Evolutionary conservation across 148 eudicot genomes (phyloP), one percentile per base, ranked within the genome.

Genomic region (Fagopyrum homotropicum): DNA sequence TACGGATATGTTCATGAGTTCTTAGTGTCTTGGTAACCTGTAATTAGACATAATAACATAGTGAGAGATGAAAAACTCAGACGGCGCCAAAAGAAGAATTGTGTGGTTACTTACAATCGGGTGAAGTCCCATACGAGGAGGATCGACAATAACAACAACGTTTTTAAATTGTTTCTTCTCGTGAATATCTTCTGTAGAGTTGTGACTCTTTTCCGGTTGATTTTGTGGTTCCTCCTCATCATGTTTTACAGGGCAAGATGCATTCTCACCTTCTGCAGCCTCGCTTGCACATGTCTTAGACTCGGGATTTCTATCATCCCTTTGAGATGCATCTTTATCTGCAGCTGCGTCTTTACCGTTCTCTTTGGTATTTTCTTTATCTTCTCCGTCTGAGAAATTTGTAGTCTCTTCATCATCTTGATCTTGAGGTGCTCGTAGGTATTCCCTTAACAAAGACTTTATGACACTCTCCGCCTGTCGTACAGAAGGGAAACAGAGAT

Each of bases 51-150:
- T 1, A 35, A 35, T 69, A 74, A 35, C 17, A 69, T 48, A 73
- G 64, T 52, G 9, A 69, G 51, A 74, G 9, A 45, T 19, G 16
- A 29, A 61, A 61, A 61, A 57, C 40, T 35, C 40, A 35, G 40
- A 35, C 43, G 30, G 68, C 30, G 9, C 71, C 40, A 35, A 35
- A 35, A 35, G 40, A 66, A 66, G 71, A 66, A 12, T 40, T 40
- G 4, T 17, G 71, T 40, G 17, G 73, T 64, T 71, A 85, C 98
- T 91, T 83, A 93, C 98, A 81, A 87, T 75, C 16, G 98, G 96
- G 80, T 94, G 98, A 86, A 94, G 98, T 78, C 98, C 98, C 78
- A 82, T 90, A 74, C 98, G 98, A 47, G 98, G 98, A 83, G 98
- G 98, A 84, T 94, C 98, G 75, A 94, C 97, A 77, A 94, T 91